Base-by-base conservation (phyloP, 2,329 filamentous ascomycete species). In the Aspergillus puulaauensis region DNA sequence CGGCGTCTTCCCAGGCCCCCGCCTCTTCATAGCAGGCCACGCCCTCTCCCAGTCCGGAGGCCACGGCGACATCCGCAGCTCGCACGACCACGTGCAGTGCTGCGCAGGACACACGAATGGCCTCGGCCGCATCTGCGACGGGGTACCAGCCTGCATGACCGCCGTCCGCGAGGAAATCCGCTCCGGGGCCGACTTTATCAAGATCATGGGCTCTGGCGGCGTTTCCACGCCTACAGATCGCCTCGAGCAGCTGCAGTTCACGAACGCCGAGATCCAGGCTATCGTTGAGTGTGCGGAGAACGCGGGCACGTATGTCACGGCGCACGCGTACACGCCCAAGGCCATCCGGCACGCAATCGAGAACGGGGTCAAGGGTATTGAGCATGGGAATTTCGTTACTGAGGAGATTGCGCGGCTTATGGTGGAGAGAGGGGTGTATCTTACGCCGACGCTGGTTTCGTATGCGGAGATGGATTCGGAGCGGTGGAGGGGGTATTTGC, bases 181-280 rank as follows among this genome's bases (percentile, higher is more conserved):
- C 3, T 75, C 71, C 8, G 84, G 84, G 2, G 81, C 82, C 1
- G 82, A 86, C 64, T 86, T 86, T 62, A 79, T 87, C 68, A 87
- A 87, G 68, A 83, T 87, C 60, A 86, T 86, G 83, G 76, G 75
- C 1, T 78, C 78, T 5, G 84, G 85, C 1, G 84, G 85, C 8
- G 83, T 87, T 1, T 77, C 80, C 0, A 82, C 77, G 11, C 82
- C 82, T 0, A 84, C 82, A 0, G 84, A 86, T 64, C 72, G 71
- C 40, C 71, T 86, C 11, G 77, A 80, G 7, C 77, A 80, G 63
- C 69, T 81, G 14, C 84, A 87, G 66, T 87, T 86, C 69, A 82
- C 82, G 0, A 71, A 77, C 0, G 80, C 79, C 37, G 85, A 87
- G 72, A 80, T 87, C 54, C 71, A 71, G 40, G 82, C 84, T 5